These are phyloP conservation scores for Sporobolomyces phaffii DNA, from an alignment of 768 basidiomycete species.

Conservation along the genomic window DNA sequence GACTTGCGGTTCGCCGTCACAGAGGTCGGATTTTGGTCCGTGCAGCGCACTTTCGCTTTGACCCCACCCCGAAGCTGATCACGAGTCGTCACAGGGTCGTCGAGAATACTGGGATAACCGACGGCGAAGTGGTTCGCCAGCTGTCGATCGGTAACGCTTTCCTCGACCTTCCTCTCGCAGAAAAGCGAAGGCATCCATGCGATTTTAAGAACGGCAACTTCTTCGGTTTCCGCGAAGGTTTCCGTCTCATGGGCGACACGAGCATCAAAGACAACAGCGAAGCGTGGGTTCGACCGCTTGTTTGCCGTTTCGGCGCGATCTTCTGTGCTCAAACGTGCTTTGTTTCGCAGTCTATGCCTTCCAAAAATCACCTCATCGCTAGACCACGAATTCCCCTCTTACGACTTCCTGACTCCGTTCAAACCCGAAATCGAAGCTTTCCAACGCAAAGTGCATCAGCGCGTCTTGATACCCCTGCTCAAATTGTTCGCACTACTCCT, in stretches of 20 bases:
- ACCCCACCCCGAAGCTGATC: not conserved
- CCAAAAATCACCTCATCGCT: constrained; percentile 47
- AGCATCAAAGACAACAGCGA: constrained; percentile 50
- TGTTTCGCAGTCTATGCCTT: constrained; percentile 43
- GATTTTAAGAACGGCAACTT: constrained; percentile 48
- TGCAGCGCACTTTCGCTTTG: too few relatives aligned
- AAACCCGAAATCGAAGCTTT: constrained; percentile 29
- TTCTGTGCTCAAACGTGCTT: too few relatives aligned
- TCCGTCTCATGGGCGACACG: constrained; percentile 46
- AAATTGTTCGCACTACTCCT: constrained; percentile 7
- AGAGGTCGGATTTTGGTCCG: constrained; percentile 29
- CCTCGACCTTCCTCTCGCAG: constrained; percentile 47
- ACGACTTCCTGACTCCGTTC: constrained; percentile 9
- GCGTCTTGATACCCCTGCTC: constrained; percentile 20
- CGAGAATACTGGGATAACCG: constrained; percentile 47
- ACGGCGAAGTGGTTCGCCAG: constrained; percentile 48
- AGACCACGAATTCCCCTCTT: constrained; percentile 28
- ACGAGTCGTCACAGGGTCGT: constrained; percentile 40
- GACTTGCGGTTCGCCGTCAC: constrained; percentile 26
- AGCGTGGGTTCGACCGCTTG: constrained; percentile 20
- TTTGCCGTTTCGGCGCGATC: too few relatives aligned
- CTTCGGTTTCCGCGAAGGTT: constrained; percentile 49
- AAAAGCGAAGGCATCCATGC: constrained; percentile 46
- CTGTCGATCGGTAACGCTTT: constrained; percentile 48
- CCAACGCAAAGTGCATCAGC: constrained; percentile 39